Conservation (phyloP, 805 yeast species). For the Zygosaccharomyces kombuchaensis region DNA sequence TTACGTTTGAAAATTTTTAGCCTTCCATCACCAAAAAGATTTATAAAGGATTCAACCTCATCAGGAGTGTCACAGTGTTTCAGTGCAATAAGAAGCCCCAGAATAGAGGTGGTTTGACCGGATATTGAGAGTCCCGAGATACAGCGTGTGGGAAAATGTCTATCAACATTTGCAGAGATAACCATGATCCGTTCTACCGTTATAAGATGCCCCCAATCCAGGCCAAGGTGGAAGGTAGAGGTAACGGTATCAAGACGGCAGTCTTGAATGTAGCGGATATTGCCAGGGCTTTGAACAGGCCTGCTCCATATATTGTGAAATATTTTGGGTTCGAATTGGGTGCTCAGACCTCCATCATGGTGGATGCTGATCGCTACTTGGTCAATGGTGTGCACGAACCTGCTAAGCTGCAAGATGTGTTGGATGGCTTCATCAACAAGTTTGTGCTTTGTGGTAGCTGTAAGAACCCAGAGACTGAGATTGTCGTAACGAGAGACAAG, state of each 20-base stretch:
- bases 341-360: slow-evolving; percentile 86
- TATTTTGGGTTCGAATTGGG: slow-evolving; percentile 96
- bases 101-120: neutral
- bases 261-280: slow-evolving; percentile 87
- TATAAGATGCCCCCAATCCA: slow-evolving; percentile 98
- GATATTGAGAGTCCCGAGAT: neutral
- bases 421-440: slow-evolving; percentile 90
- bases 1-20: slow-evolving; percentile 7
- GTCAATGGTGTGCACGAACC: slow-evolving; percentile 95
- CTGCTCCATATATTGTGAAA: slow-evolving; percentile 86
- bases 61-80: neutral
- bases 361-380: slow-evolving; percentile 76
- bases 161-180: slow-evolving; percentile 93
- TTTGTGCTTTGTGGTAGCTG: slow-evolving; percentile 93
- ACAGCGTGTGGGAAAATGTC: slow-evolving; percentile 49
- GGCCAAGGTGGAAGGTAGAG: slow-evolving; percentile 97
- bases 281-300: slow-evolving; percentile 90
- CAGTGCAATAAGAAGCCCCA: neutral
- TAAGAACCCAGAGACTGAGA: slow-evolving; percentile 96
- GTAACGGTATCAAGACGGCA: slow-evolving; percentile 98
- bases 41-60: slow-evolving; percentile 3
- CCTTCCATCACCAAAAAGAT: neutral
- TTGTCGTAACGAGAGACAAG: slow-evolving; percentile 63
- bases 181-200: slow-evolving; percentile 97
- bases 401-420: slow-evolving; percentile 81